phyloP scores from a whole-genome alignment of 208 protist species.

The Balamuthia mandrillaris region DNA sequence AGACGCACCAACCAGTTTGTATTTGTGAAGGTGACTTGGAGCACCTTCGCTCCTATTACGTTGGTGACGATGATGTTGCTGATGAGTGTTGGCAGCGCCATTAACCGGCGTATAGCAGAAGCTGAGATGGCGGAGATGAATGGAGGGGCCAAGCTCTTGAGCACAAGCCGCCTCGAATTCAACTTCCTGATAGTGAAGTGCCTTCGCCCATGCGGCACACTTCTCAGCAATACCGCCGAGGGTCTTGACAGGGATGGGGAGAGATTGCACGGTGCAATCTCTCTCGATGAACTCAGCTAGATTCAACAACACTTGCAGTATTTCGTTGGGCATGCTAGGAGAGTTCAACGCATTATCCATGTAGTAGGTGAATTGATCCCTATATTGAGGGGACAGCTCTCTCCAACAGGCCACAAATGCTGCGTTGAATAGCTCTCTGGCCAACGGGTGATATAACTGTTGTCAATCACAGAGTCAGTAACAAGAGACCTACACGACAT shows the following conservation, averaged over 20 bases:
- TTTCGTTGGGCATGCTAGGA: slow-evolving; percentile 64
- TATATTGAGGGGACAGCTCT: slow-evolving; percentile 65
- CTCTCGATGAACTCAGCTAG: slow-evolving; percentile 77
- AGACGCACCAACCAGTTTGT: not conserved
- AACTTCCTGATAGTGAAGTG: slow-evolving; percentile 75
- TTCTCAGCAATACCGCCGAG: slow-evolving; percentile 59
- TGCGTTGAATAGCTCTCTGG: slow-evolving; percentile 83
- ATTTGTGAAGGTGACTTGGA: not conserved
- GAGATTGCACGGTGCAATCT: slow-evolving; percentile 63
- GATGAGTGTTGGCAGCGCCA: no score
- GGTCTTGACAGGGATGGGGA: slow-evolving; percentile 60
- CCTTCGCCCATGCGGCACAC: slow-evolving; percentile 75
- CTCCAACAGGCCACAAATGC: slow-evolving; percentile 86
- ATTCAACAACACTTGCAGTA: slow-evolving; percentile 71
- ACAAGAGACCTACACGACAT: not conserved
- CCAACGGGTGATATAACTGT: slow-evolving; percentile 72
- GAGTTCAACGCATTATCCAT: slow-evolving; percentile 51
- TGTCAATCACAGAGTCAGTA: not conserved
- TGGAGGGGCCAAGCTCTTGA: not conserved
- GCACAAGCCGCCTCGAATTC: slow-evolving; percentile 62
- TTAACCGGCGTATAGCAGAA: no score
- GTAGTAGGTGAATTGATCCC: slow-evolving; percentile 43
- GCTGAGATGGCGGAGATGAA: no score
- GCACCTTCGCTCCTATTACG: no score
- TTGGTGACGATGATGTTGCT: no score